A percentile compares a stretch with the other conserved stretches of the same genome.
These are phyloP conservation scores for Xenoacremonium recifei DNA, from an alignment of 2,329 filamentous ascomycete genomes.

Conservation along the genomic window DNA sequence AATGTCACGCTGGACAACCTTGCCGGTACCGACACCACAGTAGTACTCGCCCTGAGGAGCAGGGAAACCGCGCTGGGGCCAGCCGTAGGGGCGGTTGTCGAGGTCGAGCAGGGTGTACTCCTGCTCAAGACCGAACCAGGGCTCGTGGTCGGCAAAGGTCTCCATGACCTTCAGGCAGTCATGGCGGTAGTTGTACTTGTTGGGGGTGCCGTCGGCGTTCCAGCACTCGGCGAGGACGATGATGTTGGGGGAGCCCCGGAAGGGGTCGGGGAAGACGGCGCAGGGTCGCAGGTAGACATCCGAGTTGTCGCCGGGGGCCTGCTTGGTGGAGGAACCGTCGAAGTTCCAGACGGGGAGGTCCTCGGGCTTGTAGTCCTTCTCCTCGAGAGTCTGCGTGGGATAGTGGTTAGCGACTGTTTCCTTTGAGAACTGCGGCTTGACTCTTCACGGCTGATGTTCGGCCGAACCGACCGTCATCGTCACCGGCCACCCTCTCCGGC, in stretches of 20 bases:
- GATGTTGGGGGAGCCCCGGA: constrained; percentile 87
- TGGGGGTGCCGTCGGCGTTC: constrained; percentile 90
- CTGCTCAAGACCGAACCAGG: constrained; percentile 98
- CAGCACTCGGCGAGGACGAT: constrained; percentile 94
- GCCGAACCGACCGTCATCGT: neutral
- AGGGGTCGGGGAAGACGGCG: constrained; percentile 87
- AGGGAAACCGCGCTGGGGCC: constrained; percentile 71
- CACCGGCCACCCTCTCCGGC: constrained; percentile 11
- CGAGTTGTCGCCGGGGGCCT: constrained; percentile 92
- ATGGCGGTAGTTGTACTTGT: constrained; percentile 98
- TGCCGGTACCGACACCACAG: constrained; percentile 94
- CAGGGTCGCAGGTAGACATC: constrained; percentile 95
- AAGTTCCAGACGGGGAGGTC: constrained; percentile 58
- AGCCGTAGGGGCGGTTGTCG: constrained; percentile 84
- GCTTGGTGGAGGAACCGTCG: constrained; percentile 81
- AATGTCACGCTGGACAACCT: constrained; percentile 97
- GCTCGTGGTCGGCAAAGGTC: constrained; percentile 74
- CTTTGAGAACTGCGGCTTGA: too few species aligned
- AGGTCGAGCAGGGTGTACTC: constrained; percentile 83
- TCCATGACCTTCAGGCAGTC: constrained; percentile 90
- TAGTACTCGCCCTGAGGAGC: constrained; percentile 61
- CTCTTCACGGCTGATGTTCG: neutral
- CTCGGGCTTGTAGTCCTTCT: constrained; percentile 48
- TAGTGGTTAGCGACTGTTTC: constrained; percentile 1
- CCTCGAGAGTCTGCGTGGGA: constrained; percentile 46